Conservation (phyloP, 164 flowering plant species). For the Sextonia rubra region DNA sequence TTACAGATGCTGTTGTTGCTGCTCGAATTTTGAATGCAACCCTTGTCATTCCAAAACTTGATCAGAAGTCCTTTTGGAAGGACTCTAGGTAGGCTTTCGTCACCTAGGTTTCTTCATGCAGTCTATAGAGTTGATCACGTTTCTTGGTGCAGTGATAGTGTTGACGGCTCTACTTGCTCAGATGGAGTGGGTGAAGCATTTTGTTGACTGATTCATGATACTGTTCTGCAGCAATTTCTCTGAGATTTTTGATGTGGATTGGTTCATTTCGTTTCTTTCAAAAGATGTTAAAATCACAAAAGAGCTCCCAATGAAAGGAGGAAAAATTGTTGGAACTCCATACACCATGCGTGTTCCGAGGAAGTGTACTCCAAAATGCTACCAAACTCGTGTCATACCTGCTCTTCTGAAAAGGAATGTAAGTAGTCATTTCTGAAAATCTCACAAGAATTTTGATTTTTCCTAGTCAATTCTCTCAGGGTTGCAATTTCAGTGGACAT, state of each 20-base stretch:
- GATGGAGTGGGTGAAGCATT: background rate
- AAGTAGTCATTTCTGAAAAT: conserved; percentile 26
- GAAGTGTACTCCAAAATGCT: conserved; percentile 76
- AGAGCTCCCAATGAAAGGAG: conserved; percentile 54
- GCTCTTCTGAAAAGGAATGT: conserved; percentile 76
- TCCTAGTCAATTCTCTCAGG: background rate
- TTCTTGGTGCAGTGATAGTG: background rate
- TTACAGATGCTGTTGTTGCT: conserved; percentile 98
- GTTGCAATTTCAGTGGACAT: too few relatives aligned
- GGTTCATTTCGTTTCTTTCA: conserved; percentile 65
- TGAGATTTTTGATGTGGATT: conserved; percentile 80
- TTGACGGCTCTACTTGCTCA: background rate
- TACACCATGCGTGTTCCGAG: conserved; percentile 82
- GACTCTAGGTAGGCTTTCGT: conserved; percentile 68
- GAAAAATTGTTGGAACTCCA: conserved; percentile 31
- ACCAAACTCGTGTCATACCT: conserved; percentile 64
- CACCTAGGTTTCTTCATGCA: background rate
- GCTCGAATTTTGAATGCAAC: conserved; percentile 98
- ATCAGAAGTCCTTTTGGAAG: conserved; percentile 93
- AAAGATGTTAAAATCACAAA: conserved; percentile 75
- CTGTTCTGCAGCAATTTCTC: conserved; percentile 62
- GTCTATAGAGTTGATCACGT: background rate
- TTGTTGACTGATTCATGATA: background rate
- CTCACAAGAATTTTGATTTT: background rate
- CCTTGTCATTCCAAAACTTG: conserved; percentile 91